phyloP scores from a whole-genome alignment of 139 green algal genomes.

The Chlorella vulgaris region DNA sequence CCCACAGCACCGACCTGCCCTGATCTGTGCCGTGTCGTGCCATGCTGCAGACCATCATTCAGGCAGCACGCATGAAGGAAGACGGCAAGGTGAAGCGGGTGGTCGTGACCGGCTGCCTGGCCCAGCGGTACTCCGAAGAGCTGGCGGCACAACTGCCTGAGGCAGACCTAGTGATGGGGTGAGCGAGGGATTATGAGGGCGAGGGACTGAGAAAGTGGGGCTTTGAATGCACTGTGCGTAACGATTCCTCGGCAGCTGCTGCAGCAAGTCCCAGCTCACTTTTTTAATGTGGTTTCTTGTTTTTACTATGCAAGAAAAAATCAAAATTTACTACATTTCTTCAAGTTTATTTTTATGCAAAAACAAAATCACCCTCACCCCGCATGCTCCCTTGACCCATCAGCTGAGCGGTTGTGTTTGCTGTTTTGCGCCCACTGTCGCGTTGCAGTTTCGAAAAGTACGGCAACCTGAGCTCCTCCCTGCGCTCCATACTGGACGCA shows the following conservation, averaged over 20 bases:
- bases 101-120: slow-evolving; percentile 90
- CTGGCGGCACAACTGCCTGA: slow-evolving; percentile 84
- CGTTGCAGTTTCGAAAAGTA: slow-evolving; percentile 73
- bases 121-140: slow-evolving; percentile 82
- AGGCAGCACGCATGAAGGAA: slow-evolving; percentile 72
- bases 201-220: too few relatives aligned
- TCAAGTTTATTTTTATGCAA: too few relatives aligned
- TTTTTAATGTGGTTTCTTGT: too few relatives aligned
- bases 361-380: too few relatives aligned
- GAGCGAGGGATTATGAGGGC: background rate
- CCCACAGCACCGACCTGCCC: too few relatives aligned
- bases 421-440: background rate
- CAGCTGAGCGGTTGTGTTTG: too few relatives aligned
- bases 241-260: too few relatives aligned
- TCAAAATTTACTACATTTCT: too few relatives aligned
- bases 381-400: too few relatives aligned
- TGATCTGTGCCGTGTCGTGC: background rate
- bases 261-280: too few relatives aligned
- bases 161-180: slow-evolving; percentile 81
- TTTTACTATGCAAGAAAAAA: too few relatives aligned
- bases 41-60: slow-evolving; percentile 83
- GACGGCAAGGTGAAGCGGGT: slow-evolving; percentile 68
- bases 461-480: slow-evolving; percentile 48
- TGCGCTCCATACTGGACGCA: slow-evolving; percentile 56
- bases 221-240: too few relatives aligned